A percentile compares a stretch with the other conserved stretches of the same genome.
Conservation (phyloP, 495 filamentous ascomycete species). For the Xylaria scruposa region DNA sequence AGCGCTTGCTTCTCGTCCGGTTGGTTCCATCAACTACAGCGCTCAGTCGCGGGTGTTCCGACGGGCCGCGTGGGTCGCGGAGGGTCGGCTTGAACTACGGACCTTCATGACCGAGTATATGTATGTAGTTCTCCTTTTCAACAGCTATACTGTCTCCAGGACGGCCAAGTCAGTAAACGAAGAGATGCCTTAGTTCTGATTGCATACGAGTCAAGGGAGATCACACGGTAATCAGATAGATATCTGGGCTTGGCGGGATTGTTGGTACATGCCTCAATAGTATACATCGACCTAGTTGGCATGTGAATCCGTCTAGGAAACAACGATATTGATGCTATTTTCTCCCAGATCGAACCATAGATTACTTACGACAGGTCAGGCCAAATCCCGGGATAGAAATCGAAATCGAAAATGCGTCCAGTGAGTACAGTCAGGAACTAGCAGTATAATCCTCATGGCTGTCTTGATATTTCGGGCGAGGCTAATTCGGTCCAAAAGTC, state of each 20-base stretch:
- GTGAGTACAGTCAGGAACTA: slow-evolving; percentile 14
- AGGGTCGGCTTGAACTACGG: background rate
- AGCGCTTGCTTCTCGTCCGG: background rate
- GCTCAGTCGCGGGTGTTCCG: background rate
- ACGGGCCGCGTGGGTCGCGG: background rate
- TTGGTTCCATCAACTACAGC: background rate
- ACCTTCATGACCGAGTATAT: background rate
- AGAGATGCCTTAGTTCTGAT: background rate
- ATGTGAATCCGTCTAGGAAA: background rate
- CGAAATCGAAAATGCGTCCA: background rate
- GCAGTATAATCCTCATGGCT: slow-evolving; percentile 1
- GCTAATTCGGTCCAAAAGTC: slow-evolving; percentile 13
- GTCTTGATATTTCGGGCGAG: slow-evolving; percentile 22
- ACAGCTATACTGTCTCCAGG: background rate
- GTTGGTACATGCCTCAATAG: background rate
- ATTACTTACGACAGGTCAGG: background rate
- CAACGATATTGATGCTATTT: slow-evolving; percentile 11
- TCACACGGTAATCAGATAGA: background rate
- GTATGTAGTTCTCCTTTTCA: background rate
- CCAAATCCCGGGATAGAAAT: background rate
- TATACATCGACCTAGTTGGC: background rate
- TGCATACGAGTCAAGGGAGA: background rate
- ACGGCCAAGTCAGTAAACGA: background rate
- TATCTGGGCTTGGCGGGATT: background rate
- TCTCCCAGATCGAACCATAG: background rate